Percentiles rank a stretch among this genome's conserved stretches.
These are phyloP conservation scores for Boletus sp. DNA, from an alignment of 768 basidiomycete species.

Conservation along the genomic window DNA sequence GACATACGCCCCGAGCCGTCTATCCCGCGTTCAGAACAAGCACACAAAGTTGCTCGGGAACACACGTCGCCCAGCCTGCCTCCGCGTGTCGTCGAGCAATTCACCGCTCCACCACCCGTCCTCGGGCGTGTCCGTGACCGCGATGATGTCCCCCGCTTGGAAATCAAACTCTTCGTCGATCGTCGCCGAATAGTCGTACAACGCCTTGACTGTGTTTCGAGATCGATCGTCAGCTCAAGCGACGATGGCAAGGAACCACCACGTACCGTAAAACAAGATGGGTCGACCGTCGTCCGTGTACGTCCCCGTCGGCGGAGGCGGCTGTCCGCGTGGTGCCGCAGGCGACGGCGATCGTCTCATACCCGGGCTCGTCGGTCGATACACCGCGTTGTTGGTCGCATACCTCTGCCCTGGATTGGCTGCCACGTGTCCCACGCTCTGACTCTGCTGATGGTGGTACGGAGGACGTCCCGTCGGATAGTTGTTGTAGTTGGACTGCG, in stretches of 20 bases:
- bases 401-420: slow-evolving; percentile 34
- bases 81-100: slow-evolving; percentile 70
- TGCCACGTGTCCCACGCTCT: slow-evolving; percentile 30
- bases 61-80: slow-evolving; percentile 69
- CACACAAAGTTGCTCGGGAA: slow-evolving; percentile 91
- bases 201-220: slow-evolving; percentile 65
- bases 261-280: slow-evolving; percentile 86
- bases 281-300: slow-evolving; percentile 79
- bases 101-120: slow-evolving; percentile 99
- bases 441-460: slow-evolving; percentile 13
- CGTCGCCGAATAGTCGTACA: slow-evolving; percentile 83
- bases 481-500: slow-evolving; percentile 3
- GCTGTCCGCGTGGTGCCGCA: slow-evolving; percentile 34
- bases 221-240: neutral
- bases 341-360: slow-evolving; percentile 52
- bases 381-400: slow-evolving; percentile 22
- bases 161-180: slow-evolving; percentile 96
- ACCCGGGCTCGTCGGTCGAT: slow-evolving; percentile 44
- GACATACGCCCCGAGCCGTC: too few relatives aligned
- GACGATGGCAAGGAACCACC: neutral
- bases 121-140: slow-evolving; percentile 89
- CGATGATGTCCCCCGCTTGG: slow-evolving; percentile 92
- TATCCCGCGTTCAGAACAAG: slow-evolving; percentile 50
- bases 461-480: slow-evolving; percentile 5
- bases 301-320: slow-evolving; percentile 64